These are phyloP conservation scores for Entelexis sorbosivorans DNA, from an alignment of 1,139 yeast genomes.

Conservation along the genomic window DNA sequence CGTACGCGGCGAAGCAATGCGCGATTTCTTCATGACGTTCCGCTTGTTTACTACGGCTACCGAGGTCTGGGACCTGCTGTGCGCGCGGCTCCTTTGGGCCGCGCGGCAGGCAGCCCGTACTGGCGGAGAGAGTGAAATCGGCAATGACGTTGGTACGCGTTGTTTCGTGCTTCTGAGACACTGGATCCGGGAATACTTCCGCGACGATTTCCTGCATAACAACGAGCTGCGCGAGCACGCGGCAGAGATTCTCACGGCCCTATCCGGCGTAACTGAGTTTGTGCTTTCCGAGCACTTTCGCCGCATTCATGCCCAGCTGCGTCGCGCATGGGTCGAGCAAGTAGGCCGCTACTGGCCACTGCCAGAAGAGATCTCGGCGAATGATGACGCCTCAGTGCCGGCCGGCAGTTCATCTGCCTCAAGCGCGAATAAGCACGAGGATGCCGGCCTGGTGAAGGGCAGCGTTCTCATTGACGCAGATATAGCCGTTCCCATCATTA, in stretches of 20 bases:
- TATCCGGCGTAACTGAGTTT: slow-evolving; percentile 27
- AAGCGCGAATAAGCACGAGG: neutral
- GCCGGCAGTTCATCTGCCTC: slow-evolving; percentile 19
- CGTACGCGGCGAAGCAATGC: slow-evolving; percentile 63
- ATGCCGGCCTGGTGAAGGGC: slow-evolving; percentile 25
- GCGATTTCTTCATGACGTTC: slow-evolving; percentile 80
- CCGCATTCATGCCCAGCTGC: slow-evolving; percentile 31
- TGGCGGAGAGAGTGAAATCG: slow-evolving; percentile 27
- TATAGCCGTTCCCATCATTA: slow-evolving; percentile 26
- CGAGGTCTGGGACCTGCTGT: slow-evolving; percentile 48
- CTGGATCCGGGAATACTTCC: slow-evolving; percentile 56
- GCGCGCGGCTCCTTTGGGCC: slow-evolving; percentile 66
- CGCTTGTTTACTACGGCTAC: slow-evolving; percentile 54
- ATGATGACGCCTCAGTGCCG: slow-evolving; percentile 24
- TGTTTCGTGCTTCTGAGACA: slow-evolving; percentile 81
- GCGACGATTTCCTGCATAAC: slow-evolving; percentile 35
- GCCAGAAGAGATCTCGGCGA: slow-evolving; percentile 18
- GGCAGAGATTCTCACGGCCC: slow-evolving; percentile 26
- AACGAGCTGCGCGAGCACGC: slow-evolving; percentile 28
- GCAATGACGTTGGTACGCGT: slow-evolving; percentile 63
- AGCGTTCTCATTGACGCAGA: slow-evolving; percentile 28
- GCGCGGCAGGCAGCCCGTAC: slow-evolving; percentile 30
- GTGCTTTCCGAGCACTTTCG: slow-evolving; percentile 24
- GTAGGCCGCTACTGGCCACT: slow-evolving; percentile 31
- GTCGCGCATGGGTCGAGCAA: slow-evolving; percentile 32